phyloP scores from a whole-genome alignment of 345 rosid species.

The Gossypium thurberi region DNA sequence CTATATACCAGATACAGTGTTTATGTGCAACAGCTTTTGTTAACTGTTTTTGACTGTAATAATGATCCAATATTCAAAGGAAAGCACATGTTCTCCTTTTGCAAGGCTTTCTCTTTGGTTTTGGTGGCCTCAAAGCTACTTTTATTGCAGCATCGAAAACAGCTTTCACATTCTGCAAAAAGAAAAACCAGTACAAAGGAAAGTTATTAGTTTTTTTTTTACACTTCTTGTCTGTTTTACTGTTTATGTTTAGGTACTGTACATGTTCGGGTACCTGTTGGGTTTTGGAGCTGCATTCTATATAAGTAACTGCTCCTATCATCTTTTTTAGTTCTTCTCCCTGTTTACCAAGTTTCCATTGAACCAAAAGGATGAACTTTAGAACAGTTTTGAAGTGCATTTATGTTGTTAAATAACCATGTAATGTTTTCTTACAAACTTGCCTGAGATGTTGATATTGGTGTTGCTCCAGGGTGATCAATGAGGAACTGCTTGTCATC shows the following conservation, averaged over 20 bases:
- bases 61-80: slow-evolving; percentile 24
- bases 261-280: slow-evolving; percentile 40
- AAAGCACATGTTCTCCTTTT: slow-evolving; percentile 39
- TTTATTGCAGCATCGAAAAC: slow-evolving; percentile 72
- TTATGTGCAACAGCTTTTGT: slow-evolving; percentile 5
- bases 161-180: slow-evolving; percentile 54
- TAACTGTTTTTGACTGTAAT: not conserved
- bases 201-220: not conserved
- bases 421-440: not conserved
- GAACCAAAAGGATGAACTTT: slow-evolving; percentile 6
- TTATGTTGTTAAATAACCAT: not conserved
- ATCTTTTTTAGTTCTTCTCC: slow-evolving; percentile 71
- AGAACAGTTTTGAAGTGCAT: not conserved
- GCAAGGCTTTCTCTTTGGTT: slow-evolving; percentile 46
- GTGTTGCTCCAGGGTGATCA: slow-evolving; percentile 57
- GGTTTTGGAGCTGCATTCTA: slow-evolving; percentile 82
- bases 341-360: slow-evolving; percentile 19
- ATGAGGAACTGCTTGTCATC: slow-evolving; percentile 52
- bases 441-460: slow-evolving; percentile 63
- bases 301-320: slow-evolving; percentile 64
- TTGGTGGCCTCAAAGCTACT: slow-evolving; percentile 61
- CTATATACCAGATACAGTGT: not conserved
- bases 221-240: too few species aligned
- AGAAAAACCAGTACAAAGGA: not conserved
- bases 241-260: too few species aligned